Percentiles rank a stretch among this genome's conserved stretches.
Evolutionary conservation across 2,329 filamentous ascomycete species (phyloP).

Genomic region (Keithomyces neogunnii): DNA sequence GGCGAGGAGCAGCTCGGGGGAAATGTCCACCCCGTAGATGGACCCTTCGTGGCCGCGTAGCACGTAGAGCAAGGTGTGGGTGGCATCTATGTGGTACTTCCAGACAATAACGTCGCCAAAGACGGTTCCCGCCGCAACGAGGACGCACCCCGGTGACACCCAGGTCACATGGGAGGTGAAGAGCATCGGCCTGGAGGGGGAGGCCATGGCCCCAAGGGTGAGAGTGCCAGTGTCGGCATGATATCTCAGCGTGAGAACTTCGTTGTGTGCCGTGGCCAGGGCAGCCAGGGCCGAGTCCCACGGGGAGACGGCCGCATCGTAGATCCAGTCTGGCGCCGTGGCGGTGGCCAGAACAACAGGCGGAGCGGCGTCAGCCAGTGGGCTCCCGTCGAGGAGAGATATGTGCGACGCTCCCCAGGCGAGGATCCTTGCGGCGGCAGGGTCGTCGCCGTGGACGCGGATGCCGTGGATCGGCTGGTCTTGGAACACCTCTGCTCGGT

Average conservation of each 20-base stretch:
- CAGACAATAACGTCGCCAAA: conserved; percentile 93
- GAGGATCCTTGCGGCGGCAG: conserved; percentile 26
- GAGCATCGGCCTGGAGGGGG: conserved; percentile 72
- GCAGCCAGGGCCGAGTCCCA: conserved; percentile 36
- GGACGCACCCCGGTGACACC: conserved; percentile 46
- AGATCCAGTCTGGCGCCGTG: conserved; percentile 65
- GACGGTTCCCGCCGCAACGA: conserved; percentile 82
- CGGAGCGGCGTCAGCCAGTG: conserved; percentile 11
- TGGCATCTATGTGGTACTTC: conserved; percentile 49
- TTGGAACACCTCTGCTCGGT: conserved; percentile 46
- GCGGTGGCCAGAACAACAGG: conserved; percentile 15
- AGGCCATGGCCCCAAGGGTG: conserved; percentile 35
- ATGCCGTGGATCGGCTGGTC: conserved; percentile 72
- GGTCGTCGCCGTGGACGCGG: conserved; percentile 26
- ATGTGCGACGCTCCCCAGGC: conserved; percentile 64
- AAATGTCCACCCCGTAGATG: conserved; percentile 83
- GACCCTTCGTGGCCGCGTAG: conserved; percentile 78
- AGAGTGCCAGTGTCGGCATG: conserved; percentile 29
- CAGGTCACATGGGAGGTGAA: conserved; percentile 74
- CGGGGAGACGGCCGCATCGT: conserved; percentile 53
- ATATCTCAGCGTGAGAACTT: conserved; percentile 47
- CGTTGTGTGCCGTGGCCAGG: conserved; percentile 81
- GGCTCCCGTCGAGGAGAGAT: conserved; percentile 24
- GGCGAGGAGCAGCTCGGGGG: conserved; percentile 37
- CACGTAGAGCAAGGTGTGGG: conserved; percentile 34